Base-by-base conservation (phyloP, 2,329 filamentous ascomycete species). In the Colletotrichum kahawae region DNA sequence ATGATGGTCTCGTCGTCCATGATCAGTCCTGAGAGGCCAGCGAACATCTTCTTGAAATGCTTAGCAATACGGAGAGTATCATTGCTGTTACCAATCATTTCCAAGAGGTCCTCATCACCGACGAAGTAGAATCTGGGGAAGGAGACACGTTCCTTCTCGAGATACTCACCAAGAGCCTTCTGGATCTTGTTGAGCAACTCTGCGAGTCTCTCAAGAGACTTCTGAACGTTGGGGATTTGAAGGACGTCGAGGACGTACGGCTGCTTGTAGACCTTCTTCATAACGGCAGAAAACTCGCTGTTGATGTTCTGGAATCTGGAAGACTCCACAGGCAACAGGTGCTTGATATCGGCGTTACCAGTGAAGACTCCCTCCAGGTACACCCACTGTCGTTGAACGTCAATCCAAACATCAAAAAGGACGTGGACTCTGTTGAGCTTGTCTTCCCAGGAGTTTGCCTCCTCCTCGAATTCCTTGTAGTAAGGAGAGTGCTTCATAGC, bases 31-130 rank as follows among this genome's bases (percentile, higher is more conserved):
- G 94, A 96, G 63, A 99, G 89, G 77, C 97, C 97, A 77, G 97
- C 97, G 88, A 99, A 99, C 97, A 99, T 99, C 89, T 99, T 99
- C 84, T 98, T 96, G 88, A 99, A 95, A 87, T 99, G 97, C 84
- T 99, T 99, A 54, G 97, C 95, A 78, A 99, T 97, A 70, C 97
- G 95, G 76, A 97, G 87, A 12, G 96, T 98, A 81, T 99, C 97
- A 81, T 98, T 98, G 86, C 96, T 98, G 84, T 99, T 99, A 82
- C 97, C 97, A 78, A 99, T 99, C 86, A 99, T 99, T 84, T 99
- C 97, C 29, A 99, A 90, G 72, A 99, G 88, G 85, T 99, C 97
- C 82, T 99, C 97, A 81, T 99, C 97, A 83, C 97, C 97, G 71
- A 99, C 97, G 80, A 99, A 99, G 87, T 99, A 99, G 88, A 99